These are phyloP conservation scores for Ensete ventricosum DNA, from an alignment of 176 grass and related monocot species.

Conservation along the genomic window DNA sequence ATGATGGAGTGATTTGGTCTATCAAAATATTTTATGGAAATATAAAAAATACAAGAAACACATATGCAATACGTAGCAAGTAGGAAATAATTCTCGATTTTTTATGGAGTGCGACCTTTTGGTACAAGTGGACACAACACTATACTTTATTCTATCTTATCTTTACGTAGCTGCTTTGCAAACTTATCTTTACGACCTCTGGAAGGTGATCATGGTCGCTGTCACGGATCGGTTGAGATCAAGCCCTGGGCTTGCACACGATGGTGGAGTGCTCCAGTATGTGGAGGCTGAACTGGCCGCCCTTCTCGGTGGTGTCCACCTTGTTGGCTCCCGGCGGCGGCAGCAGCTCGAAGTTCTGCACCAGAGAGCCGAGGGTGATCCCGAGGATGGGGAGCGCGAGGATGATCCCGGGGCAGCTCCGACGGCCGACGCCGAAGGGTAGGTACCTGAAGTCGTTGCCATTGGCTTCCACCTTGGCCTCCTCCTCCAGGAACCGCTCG, in stretches of 20 bases:
- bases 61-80: no score
- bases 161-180: no score
- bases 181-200: no score
- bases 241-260: neutral
- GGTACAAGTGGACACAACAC: no score
- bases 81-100: no score
- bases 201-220: no score
- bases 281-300: constrained; percentile 4
- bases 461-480: constrained; percentile 9
- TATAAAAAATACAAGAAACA: no score
- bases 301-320: constrained; percentile 3
- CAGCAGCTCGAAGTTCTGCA: constrained; percentile 1
- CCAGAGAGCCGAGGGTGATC: neutral
- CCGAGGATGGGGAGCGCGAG: constrained; percentile 6
- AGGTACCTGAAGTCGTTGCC: constrained; percentile 13
- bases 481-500: constrained; percentile 9
- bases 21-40: no score
- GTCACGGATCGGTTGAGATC: no score
- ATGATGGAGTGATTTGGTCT: no score
- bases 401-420: constrained; percentile 10
- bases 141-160: no score
- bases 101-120: no score
- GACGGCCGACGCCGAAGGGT: constrained; percentile 11
- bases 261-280: neutral
- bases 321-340: neutral